A percentile compares a stretch with the other conserved stretches of the same genome.
phyloP scores from a whole-genome alignment of 2,329 filamentous ascomycete species.

The Juglanconis sp. region DNA sequence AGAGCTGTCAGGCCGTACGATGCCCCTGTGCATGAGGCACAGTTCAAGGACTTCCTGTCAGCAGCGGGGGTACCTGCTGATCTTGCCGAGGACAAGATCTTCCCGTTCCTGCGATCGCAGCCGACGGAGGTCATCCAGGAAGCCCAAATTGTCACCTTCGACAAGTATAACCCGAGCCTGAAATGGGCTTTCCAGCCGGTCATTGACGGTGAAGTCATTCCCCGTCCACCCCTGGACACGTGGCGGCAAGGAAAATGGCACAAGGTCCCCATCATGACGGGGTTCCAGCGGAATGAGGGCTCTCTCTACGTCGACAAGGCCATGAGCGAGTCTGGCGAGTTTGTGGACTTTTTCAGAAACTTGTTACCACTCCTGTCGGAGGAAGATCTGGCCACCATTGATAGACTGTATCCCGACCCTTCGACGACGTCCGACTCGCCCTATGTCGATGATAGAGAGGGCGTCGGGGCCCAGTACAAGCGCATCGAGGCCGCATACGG shows the following conservation, averaged over 20 bases:
- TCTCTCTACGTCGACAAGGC: slow-evolving; percentile 38
- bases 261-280: slow-evolving; percentile 38
- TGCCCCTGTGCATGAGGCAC: slow-evolving; percentile 46
- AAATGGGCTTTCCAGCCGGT: slow-evolving; percentile 54
- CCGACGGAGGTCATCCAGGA: slow-evolving; percentile 27
- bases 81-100: slow-evolving; percentile 42
- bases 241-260: slow-evolving; percentile 26
- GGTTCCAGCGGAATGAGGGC: slow-evolving; percentile 42
- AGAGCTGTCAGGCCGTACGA: slow-evolving; percentile 36
- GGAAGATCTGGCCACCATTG: slow-evolving; percentile 32
- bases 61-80: slow-evolving; percentile 43
- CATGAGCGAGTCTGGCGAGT: slow-evolving; percentile 31
- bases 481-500: slow-evolving; percentile 52
- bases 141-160: slow-evolving; percentile 33
- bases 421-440: slow-evolving; percentile 26
- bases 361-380: slow-evolving; percentile 36
- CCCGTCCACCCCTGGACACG: slow-evolving; percentile 24
- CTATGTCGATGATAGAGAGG: slow-evolving; percentile 36
- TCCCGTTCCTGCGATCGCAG: slow-evolving; percentile 39
- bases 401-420: slow-evolving; percentile 40
- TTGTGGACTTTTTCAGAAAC: slow-evolving; percentile 35
- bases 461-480: slow-evolving; percentile 49
- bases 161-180: slow-evolving; percentile 32
- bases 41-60: slow-evolving; percentile 44
- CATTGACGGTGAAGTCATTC: slow-evolving; percentile 34